Percentiles rank a stretch among this genome's conserved stretches.
Evolutionary conservation across 176 grass and related monocot genomes (phyloP).

Genomic region (Triticum turgidum): DNA sequence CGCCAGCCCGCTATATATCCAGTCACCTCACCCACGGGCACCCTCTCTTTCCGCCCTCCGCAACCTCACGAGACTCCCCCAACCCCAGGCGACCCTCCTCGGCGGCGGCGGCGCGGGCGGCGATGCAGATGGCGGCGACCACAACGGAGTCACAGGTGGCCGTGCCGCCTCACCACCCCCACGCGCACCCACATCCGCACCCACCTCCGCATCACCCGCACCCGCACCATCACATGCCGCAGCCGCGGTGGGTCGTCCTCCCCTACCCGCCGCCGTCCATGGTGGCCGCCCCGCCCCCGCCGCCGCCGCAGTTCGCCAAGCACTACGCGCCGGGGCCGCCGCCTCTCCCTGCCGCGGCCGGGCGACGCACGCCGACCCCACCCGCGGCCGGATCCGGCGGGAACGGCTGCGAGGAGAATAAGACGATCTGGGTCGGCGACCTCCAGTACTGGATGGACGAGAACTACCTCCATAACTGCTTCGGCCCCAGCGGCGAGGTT

Average conservation of each 20-base stretch:
- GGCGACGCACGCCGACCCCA: slow-evolving; percentile 49
- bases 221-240: slow-evolving; percentile 31
- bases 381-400: slow-evolving; percentile 41
- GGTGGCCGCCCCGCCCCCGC: slow-evolving; percentile 43
- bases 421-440: slow-evolving; percentile 69
- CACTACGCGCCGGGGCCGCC: slow-evolving; percentile 35
- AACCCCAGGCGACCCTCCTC: slow-evolving; percentile 31
- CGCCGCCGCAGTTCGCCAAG: slow-evolving; percentile 45
- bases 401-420: slow-evolving; percentile 55
- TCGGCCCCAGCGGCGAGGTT: slow-evolving; percentile 60
- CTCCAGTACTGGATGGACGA: slow-evolving; percentile 72
- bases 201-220: slow-evolving; percentile 30
- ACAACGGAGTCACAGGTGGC: slow-evolving; percentile 41
- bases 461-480: slow-evolving; percentile 66
- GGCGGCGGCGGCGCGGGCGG: slow-evolving; percentile 33
- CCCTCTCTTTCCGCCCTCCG: slow-evolving; percentile 53
- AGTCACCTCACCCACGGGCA: slow-evolving; percentile 30
- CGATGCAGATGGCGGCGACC: slow-evolving; percentile 55
- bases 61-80: slow-evolving; percentile 26
- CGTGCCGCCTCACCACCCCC: slow-evolving; percentile 34
- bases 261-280: slow-evolving; percentile 40
- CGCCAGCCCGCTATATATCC: slow-evolving; percentile 11
- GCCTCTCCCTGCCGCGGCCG: background rate
- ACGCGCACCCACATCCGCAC: slow-evolving; percentile 13
- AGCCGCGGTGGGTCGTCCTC: slow-evolving; percentile 31